phyloP scores from a whole-genome alignment of 2,329 filamentous ascomycete genomes.

The Nigrospora osmanthi region DNA sequence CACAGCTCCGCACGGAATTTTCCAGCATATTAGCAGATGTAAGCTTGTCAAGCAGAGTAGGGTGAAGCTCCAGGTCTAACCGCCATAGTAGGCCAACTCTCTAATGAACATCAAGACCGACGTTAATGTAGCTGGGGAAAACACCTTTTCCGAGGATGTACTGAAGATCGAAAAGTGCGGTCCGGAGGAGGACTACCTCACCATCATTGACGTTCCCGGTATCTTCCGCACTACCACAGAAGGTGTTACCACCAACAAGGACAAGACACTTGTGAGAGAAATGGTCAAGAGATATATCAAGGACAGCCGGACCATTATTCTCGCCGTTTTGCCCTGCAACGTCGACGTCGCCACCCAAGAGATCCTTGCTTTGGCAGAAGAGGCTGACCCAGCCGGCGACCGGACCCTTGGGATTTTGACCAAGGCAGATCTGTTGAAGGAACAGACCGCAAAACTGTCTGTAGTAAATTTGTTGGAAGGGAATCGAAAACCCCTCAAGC shows the following conservation, averaged over 20 bases:
- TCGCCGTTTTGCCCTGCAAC: slow-evolving; percentile 34
- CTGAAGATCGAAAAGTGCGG: slow-evolving; percentile 10
- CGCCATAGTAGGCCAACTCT: slow-evolving; percentile 1
- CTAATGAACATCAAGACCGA: slow-evolving; percentile 3
- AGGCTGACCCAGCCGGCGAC: slow-evolving; percentile 28
- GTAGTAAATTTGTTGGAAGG: slow-evolving; percentile 30
- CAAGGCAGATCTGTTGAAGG: slow-evolving; percentile 46
- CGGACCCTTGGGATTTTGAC: slow-evolving; percentile 45
- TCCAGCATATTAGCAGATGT: too few relatives aligned
- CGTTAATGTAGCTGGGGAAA: neutral
- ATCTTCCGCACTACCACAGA: slow-evolving; percentile 3
- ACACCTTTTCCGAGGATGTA: slow-evolving; percentile 7
- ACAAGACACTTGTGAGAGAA: slow-evolving; percentile 5
- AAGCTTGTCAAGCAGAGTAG: too few relatives aligned
- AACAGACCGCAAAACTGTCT: slow-evolving; percentile 23
- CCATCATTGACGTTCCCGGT: slow-evolving; percentile 8
- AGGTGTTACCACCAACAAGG: slow-evolving; percentile 4
- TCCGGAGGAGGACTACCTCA: slow-evolving; percentile 6
- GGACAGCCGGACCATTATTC: slow-evolving; percentile 35
- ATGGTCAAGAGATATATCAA: slow-evolving; percentile 28
- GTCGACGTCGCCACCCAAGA: slow-evolving; percentile 32
- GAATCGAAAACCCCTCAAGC: slow-evolving; percentile 24
- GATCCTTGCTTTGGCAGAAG: slow-evolving; percentile 26
- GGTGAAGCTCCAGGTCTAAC: too few relatives aligned
- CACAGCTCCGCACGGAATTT: too few relatives aligned